Evolutionary conservation across 805 yeast species (phyloP).

Genomic region (Yarrowia sp.): DNA sequence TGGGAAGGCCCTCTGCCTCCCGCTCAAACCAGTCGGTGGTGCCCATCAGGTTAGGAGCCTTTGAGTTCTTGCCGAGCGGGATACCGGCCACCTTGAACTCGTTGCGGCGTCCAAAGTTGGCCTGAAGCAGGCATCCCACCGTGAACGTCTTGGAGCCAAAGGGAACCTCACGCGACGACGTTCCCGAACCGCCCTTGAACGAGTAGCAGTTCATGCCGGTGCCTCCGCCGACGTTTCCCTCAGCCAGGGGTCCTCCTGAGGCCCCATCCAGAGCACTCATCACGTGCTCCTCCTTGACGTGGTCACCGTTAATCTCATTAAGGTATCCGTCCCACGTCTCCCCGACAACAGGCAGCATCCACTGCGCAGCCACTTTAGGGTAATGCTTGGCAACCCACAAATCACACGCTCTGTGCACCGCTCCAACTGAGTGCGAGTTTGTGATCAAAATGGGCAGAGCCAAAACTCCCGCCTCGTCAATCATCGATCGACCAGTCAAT

Average conservation of each 20-base stretch:
- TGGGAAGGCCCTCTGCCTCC: background rate
- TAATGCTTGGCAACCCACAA: slow-evolving; percentile 2
- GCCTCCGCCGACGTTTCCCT: slow-evolving; percentile 7
- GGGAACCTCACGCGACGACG: background rate
- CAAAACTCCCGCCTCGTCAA: slow-evolving; percentile 9
- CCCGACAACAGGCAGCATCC: slow-evolving; percentile 12
- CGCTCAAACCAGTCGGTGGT: slow-evolving; percentile 17
- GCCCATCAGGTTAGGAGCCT: slow-evolving; percentile 9
- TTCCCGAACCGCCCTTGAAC: slow-evolving; percentile 3
- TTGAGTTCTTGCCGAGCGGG: background rate
- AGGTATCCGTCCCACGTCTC: slow-evolving; percentile 21
- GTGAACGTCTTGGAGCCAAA: background rate
- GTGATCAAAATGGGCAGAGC: background rate
- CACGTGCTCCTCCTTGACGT: slow-evolving; percentile 9
- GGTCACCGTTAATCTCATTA: slow-evolving; percentile 13
- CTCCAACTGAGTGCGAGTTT: background rate
- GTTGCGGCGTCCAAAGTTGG: background rate
- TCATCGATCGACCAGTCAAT: slow-evolving; percentile 1
- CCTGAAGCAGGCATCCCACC: background rate
- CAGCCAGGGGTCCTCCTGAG: background rate
- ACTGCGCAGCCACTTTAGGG: slow-evolving; percentile 3
- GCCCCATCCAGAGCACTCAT: background rate
- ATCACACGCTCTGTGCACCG: background rate
- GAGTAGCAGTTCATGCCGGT: slow-evolving; percentile 20
- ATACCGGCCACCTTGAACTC: background rate